Conservation (phyloP, 148 eudicot genomes). For the Cornus kousa region DNA sequence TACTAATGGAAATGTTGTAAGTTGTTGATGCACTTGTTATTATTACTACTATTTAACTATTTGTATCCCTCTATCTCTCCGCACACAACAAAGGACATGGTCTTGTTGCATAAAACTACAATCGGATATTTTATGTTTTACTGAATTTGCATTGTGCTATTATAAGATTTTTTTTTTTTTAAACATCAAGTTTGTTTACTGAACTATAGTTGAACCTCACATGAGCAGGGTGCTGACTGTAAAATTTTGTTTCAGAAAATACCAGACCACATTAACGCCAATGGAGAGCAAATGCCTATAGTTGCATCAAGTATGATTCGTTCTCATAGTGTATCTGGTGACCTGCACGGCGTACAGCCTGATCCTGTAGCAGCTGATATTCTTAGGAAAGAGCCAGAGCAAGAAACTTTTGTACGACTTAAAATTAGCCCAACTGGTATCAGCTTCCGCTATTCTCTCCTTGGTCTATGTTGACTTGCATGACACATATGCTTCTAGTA, state of each 20-base stretch:
- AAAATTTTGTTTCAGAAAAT: constrained; percentile 50
- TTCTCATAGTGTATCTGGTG: constrained; percentile 94
- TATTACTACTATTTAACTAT: background rate
- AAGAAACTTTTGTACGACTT: constrained; percentile 92
- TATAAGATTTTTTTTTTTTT: background rate
- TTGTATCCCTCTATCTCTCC: background rate
- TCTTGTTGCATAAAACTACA: background rate
- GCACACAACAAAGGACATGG: background rate
- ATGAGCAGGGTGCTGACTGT: constrained; percentile 37
- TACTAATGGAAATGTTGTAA: constrained; percentile 79
- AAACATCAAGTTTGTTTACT: no score
- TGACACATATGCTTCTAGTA: background rate
- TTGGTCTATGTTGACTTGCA: background rate
- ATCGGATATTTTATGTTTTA: background rate
- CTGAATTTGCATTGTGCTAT: background rate
- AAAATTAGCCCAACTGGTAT: constrained; percentile 83
- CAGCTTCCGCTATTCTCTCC: background rate
- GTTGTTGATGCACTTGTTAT: constrained; percentile 12
- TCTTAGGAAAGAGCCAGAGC: constrained; percentile 97
- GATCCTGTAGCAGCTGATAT: constrained; percentile 99
- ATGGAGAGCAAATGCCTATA: constrained; percentile 60
- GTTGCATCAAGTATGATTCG: constrained; percentile 80
- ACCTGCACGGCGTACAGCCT: constrained; percentile 94
- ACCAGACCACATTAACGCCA: constrained; percentile 50
- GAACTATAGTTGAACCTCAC: background rate